Conservation (phyloP, 1,284 basidiomycete species). For the Abortiporus biennis region DNA sequence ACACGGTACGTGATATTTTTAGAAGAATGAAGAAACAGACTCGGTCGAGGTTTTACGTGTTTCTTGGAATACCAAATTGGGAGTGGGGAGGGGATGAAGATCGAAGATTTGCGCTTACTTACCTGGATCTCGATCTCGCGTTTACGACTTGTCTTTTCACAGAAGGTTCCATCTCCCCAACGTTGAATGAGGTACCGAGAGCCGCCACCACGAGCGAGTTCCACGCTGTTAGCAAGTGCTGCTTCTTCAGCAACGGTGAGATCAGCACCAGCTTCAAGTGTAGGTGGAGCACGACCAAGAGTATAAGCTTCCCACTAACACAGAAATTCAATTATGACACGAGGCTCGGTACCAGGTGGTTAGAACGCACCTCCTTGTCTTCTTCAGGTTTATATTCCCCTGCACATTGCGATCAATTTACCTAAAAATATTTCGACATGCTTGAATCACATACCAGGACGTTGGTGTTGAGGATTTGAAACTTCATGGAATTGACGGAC, state of each 20-base stretch:
- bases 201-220: conserved; percentile 68
- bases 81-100: no score
- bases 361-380: conserved; percentile 60
- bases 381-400: conserved; percentile 73
- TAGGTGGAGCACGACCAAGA: conserved; percentile 63
- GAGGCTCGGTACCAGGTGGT: conserved; percentile 9
- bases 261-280: conserved; percentile 55
- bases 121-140: conserved; percentile 93
- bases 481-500: conserved; percentile 87
- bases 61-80: no score
- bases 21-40: neutral
- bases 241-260: conserved; percentile 62
- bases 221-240: conserved; percentile 56
- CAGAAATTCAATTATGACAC: conserved; percentile 13
- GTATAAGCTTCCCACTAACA: conserved; percentile 76
- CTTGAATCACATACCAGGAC: conserved; percentile 46
- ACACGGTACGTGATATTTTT: no score
- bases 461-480: conserved; percentile 47
- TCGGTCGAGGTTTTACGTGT: no score
- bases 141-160: conserved; percentile 82
- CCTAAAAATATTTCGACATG: neutral
- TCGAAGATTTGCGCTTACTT: conserved; percentile 16
- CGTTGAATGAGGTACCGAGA: conserved; percentile 89
- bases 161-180: conserved; percentile 87
- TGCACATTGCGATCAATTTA: conserved; percentile 19